Conservation (phyloP, 75 land plant species). For the Larix kaempferi region DNA sequence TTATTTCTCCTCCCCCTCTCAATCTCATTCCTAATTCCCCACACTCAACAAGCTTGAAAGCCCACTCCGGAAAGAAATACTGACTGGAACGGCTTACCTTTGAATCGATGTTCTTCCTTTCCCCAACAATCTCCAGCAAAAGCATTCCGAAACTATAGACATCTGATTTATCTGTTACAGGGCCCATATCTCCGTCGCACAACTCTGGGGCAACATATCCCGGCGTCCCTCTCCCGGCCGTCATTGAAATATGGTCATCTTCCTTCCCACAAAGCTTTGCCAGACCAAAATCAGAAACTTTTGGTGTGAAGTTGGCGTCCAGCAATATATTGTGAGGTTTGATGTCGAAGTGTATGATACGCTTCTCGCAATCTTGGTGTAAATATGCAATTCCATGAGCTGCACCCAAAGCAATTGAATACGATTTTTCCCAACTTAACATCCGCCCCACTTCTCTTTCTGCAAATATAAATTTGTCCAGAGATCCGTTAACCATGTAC, state of each 20-base stretch:
- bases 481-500: slow-evolving; percentile 7
- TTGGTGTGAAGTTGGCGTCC: slow-evolving; percentile 29
- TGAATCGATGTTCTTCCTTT: too few species aligned
- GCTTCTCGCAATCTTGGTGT: neutral
- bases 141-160: too few species aligned
- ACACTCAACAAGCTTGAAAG: too few species aligned
- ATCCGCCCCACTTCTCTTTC: neutral
- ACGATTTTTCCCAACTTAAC: neutral
- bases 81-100: too few species aligned
- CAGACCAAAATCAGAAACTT: slow-evolving; percentile 50
- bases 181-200: too few species aligned
- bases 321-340: slow-evolving; percentile 25
- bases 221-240: too few species aligned
- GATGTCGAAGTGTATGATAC: slow-evolving; percentile 9
- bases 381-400: slow-evolving; percentile 5
- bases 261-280: slow-evolving; percentile 15
- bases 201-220: too few species aligned
- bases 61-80: too few species aligned
- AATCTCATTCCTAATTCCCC: too few species aligned
- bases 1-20: too few species aligned
- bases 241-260: neutral
- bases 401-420: neutral
- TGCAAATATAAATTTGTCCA: neutral
- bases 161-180: too few species aligned
- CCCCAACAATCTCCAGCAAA: too few species aligned